Conservation (phyloP, 1,284 basidiomycete species). For the Golubevia sp. region DNA sequence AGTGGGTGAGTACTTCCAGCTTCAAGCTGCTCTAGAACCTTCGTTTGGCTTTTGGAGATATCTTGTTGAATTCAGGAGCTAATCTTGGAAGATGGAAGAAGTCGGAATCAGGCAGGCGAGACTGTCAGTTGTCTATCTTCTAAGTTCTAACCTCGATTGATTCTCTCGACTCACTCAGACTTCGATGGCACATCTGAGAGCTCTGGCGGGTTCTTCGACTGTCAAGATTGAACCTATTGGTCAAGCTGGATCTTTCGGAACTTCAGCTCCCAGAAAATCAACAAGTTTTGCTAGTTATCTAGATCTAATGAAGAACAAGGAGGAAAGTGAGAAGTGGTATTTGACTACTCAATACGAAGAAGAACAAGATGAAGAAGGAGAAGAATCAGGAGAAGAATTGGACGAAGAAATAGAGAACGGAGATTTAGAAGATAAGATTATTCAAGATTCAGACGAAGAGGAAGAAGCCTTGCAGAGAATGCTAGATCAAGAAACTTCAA, state of each 20-base stretch:
- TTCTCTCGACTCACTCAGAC: slow-evolving; percentile 13
- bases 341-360: slow-evolving; percentile 56
- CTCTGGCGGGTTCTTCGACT: slow-evolving; percentile 25
- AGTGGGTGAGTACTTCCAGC: slow-evolving; percentile 47
- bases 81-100: no score
- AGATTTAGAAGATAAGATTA: no score
- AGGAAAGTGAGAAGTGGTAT: slow-evolving; percentile 39
- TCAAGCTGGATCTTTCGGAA: slow-evolving; percentile 44
- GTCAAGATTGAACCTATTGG: slow-evolving; percentile 58
- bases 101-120: no score
- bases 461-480: no score
- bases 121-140: no score
- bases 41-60: no score
- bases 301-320: slow-evolving; percentile 28
- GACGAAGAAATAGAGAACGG: neutral
- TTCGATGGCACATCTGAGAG: slow-evolving; percentile 26
- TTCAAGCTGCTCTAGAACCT: no score
- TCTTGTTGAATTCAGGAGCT: no score
- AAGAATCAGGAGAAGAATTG: slow-evolving; percentile 1
- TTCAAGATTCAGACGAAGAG: no score
- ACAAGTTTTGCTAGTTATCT: slow-evolving; percentile 36
- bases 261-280: slow-evolving; percentile 26
- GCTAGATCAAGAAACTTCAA: no score
- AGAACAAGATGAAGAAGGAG: slow-evolving; percentile 13
- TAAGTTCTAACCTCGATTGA: neutral